Evolutionary conservation across 2,329 filamentous ascomycete genomes (phyloP), one percentile per base, ranked within the genome.

Genomic region (Conoideocrella luteorostrata): DNA sequence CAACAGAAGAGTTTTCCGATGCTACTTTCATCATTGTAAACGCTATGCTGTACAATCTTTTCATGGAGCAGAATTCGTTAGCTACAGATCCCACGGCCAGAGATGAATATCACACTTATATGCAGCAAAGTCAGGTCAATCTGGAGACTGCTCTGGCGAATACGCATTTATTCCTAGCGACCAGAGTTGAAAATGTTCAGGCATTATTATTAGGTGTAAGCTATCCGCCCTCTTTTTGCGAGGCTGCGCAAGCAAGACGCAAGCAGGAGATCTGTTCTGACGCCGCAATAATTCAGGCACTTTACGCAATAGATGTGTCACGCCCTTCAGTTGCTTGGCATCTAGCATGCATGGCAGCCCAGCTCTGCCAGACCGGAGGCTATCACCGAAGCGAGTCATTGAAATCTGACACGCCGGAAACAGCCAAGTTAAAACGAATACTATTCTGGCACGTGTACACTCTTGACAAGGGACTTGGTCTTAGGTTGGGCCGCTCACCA

Each of bases 281-380:
- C 22, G 7, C 7, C 12, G 20, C n/a, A 10, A 23, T 18, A 30
- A 23, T n/a, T 43, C 39, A 83, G 77, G 70, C 76, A 4, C 63
- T 78, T n/a, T 78, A 82, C 51, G 72, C 79, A 11, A 72, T 83
- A 38, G 79, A 84, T 48, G 68, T 74, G 12, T 80, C 78, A 4
- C 76, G 78, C 30, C 77, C 79, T 1, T 78, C 77, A 0, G 68
- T 84, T 4, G 77, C 77, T n/a, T 82, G 79, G 74, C 74, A 78
- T n/a, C 63, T 84, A 15, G 74, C 72, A 20, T 75, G 73, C 6
- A 71, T 72, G 15, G 80, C 80, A 0, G 73, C 75, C 11, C 71
- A 76, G 41, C 66, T 85, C 41, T 82, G 78, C 49, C 77, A 81
- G 52, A 75, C 74, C 0, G 71, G 82, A 4, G 80, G 80, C 3